phyloP scores from a whole-genome alignment of 371 early-diverging fungal genomes.

The Ecytonucleospora hepatopenaei region DNA sequence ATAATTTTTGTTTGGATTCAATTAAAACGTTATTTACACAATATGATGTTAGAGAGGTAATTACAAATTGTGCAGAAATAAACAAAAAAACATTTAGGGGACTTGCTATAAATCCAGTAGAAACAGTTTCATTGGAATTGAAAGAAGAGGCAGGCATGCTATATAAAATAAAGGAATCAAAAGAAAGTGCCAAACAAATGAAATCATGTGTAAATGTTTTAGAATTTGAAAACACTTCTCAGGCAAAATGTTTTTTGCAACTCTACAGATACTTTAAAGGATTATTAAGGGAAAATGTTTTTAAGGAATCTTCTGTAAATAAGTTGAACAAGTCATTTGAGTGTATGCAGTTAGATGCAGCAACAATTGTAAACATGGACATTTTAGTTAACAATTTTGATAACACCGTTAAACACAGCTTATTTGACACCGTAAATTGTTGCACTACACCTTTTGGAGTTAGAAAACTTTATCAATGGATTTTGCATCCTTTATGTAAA shows the following conservation, averaged over 20 bases:
- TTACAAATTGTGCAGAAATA: constrained; percentile 21
- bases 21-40: constrained; percentile 70
- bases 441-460: constrained; percentile 46
- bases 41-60: constrained; percentile 52
- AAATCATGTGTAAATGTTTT: no score
- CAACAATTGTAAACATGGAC: constrained; percentile 77
- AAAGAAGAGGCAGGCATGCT: not conserved
- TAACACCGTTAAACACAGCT: constrained; percentile 65
- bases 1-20: constrained; percentile 69
- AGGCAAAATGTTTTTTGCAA: constrained; percentile 34
- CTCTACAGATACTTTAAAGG: constrained; percentile 43
- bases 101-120: not conserved
- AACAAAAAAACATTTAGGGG: constrained; percentile 5
- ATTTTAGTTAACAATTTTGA: constrained; percentile 72
- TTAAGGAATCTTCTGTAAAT: constrained; percentile 21
- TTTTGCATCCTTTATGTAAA: constrained; percentile 38
- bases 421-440: constrained; percentile 62
- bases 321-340: constrained; percentile 49
- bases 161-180: not conserved
- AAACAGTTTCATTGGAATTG: not conserved
- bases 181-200: no score
- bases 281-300: constrained; percentile 25
- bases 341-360: constrained; percentile 74
- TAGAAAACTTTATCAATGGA: constrained; percentile 46
- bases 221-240: constrained; percentile 14